Base-by-base conservation (phyloP, 2,329 filamentous ascomycete species). In the Nothophoma quercina region DNA sequence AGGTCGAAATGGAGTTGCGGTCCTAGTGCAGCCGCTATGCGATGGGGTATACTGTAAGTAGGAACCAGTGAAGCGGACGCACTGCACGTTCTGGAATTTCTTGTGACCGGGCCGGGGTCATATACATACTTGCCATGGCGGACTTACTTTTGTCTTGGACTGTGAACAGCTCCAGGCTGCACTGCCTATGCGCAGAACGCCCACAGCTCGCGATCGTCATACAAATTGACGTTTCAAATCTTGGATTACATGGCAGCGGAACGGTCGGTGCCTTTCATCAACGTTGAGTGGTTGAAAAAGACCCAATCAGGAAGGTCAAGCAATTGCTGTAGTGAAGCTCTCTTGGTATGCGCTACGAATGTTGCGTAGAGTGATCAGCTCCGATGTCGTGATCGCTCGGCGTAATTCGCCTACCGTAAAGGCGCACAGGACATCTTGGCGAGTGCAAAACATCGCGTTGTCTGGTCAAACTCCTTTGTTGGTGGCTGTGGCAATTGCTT, bases 251-350 rank as follows among this genome's bases (percentile, higher is more conserved):
- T 63, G 56, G 54, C 30, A 33, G 38, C 52, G 52, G 48, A 21
- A 28, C 33, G 32, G 28, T 47, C 39, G 55, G 47, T 35, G 19
- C 19, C 13, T 22, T 43, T 23, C 49, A 40, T 47, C 42, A 36
- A 19, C 29, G 56, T 47, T 60, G 51, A 59, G 30, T 59, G 54
- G 59, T 41, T 43, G 41, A 39, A 35, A 35, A 12, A 33, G 13
- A 30, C 64, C 59, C 26, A 40, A 64, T 60, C 29, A 59, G 69
- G 69, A 65, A 71, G 69, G 69, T 69, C 58, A 58, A 58, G 47
- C 48, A 55, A 48, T 28, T 28, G 29, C 16, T 44, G 35, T 56
- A 46, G 55, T 55, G 50, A 51, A 53, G 44, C 33, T 34, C 23
- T 58, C 63, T 66, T 66, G 63, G 63, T 63, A 64, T 43, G 35